These are phyloP conservation scores for Neltuma alba DNA, from an alignment of 306 rosid genomes.

Conservation along the genomic window DNA sequence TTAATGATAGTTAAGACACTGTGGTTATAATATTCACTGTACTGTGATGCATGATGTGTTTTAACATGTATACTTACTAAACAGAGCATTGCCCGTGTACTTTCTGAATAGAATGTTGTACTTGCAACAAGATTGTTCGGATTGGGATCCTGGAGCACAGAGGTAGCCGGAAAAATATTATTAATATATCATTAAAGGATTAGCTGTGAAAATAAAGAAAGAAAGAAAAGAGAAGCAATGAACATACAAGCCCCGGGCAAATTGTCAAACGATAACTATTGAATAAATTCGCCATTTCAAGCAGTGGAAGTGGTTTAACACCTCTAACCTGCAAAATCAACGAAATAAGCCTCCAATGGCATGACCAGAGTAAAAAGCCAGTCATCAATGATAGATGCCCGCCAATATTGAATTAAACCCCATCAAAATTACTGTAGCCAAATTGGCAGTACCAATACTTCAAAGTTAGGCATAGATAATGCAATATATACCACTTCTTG, in stretches of 20 bases:
- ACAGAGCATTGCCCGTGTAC: constrained; percentile 95
- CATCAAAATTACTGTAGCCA: constrained; percentile 1
- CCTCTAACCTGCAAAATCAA: constrained; percentile 89
- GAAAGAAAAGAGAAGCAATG: constrained; percentile 29
- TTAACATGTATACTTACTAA: constrained; percentile 61
- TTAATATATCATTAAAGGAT: constrained; percentile 32
- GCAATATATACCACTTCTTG: constrained; percentile 91
- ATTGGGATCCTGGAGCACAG: constrained; percentile 82
- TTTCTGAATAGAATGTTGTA: constrained; percentile 89
- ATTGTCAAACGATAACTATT: constrained; percentile 68
- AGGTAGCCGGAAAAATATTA: constrained; percentile 6
- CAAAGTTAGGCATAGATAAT: constrained; percentile 15
- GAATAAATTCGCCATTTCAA: constrained; percentile 83
- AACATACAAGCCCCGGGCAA: constrained; percentile 86
- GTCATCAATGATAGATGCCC: not conserved
- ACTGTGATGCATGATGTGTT: constrained; percentile 19
- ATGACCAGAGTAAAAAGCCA: constrained; percentile 27
- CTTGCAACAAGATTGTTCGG: constrained; percentile 94
- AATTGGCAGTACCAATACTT: constrained; percentile 19
- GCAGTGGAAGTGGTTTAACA: constrained; percentile 82
- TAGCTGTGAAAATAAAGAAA: not conserved
- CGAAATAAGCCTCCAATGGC: constrained; percentile 32
- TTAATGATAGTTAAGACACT: constrained; percentile 1
- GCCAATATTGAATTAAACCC: not conserved
- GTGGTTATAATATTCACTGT: not conserved